These are phyloP conservation scores for Chaetomium fimeti DNA, from an alignment of 495 filamentous ascomycete species.

Conservation along the genomic window DNA sequence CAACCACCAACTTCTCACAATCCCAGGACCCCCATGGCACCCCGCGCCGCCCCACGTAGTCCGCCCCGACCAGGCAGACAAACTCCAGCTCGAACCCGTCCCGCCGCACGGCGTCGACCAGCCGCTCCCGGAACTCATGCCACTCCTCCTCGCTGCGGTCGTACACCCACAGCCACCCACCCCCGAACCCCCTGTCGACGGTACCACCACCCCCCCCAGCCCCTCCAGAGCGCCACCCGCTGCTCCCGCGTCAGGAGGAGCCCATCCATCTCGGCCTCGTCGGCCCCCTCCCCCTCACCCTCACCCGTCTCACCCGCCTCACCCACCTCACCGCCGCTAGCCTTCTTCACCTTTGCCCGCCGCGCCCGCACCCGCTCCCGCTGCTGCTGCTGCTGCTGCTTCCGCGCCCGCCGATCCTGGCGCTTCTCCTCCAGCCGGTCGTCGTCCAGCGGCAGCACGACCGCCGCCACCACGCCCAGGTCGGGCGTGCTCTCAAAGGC, in stretches of 20 bases:
- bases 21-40: background rate
- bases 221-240: background rate
- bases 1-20: background rate
- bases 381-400: too few relatives aligned
- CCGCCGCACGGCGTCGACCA: background rate
- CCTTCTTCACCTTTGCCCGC: too few relatives aligned
- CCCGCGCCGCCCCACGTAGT: background rate
- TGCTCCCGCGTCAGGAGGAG: background rate
- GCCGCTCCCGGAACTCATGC: background rate
- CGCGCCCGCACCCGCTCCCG: too few relatives aligned
- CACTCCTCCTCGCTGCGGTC: background rate
- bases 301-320: too few relatives aligned
- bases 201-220: background rate
- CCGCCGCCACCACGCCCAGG: too few relatives aligned
- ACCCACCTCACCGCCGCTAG: too few relatives aligned
- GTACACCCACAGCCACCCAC: background rate
- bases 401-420: too few relatives aligned
- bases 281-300: too few relatives aligned
- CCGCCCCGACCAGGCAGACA: background rate
- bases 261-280: background rate
- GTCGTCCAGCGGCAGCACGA: too few relatives aligned
- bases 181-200: background rate
- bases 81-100: background rate
- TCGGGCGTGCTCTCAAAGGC: too few relatives aligned
- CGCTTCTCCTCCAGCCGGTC: too few relatives aligned